Evolutionary conservation across 768 basidiomycete genomes (phyloP), one percentile per base, ranked within the genome.

Genomic region (Mrakia frigida): DNA sequence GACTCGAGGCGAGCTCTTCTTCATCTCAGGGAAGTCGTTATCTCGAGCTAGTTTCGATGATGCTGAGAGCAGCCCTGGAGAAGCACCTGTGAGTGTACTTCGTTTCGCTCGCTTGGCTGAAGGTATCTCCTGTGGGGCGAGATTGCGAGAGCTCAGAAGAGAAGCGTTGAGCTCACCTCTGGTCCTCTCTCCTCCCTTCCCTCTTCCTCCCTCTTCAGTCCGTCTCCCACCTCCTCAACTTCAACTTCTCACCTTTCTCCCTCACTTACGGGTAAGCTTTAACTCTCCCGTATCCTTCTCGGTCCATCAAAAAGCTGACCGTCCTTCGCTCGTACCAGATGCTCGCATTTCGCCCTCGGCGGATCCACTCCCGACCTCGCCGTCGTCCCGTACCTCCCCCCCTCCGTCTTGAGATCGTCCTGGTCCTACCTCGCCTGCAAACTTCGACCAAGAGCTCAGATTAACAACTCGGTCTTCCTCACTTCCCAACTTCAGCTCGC

Each of bases 1-100:
- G 7, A 87, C 89, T 78, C 84, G 86, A 18, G 90, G 90, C 3
- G 81, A 89, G 7, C 87, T 91, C 52, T 89, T 88, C 82, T 91
- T 90, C 79, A 85, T 90, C 3, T 87, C 87, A 35, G 82, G 82
- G 13, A 80, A 82, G 50, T 18, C 39, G 3, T 39, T 75, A 3
- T 43, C 31, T 31, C 33, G 60, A 18, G 74, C 68, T 1, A 56
- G 5, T 14, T 70, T 53, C 16, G 60, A 46, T 23, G 56, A 52
- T 1, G 37, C 16, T 35, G 10, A 23, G 59, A 4, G 28, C 9
- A 37, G 43, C 46, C 52, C n/a, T 39, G 18, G 56, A 10, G 56
- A 50, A 18, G 46, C 46, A 50, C 18, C 46, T 16, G 46, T 50
- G 18, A 14, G 46, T 50, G 16, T 43, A 43, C 11, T 2, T 46